Percentiles rank a stretch among this genome's conserved stretches.
Evolutionary conservation across 164 flowering plant genomes (phyloP).

Genomic region (Vitis rotundifolia): DNA sequence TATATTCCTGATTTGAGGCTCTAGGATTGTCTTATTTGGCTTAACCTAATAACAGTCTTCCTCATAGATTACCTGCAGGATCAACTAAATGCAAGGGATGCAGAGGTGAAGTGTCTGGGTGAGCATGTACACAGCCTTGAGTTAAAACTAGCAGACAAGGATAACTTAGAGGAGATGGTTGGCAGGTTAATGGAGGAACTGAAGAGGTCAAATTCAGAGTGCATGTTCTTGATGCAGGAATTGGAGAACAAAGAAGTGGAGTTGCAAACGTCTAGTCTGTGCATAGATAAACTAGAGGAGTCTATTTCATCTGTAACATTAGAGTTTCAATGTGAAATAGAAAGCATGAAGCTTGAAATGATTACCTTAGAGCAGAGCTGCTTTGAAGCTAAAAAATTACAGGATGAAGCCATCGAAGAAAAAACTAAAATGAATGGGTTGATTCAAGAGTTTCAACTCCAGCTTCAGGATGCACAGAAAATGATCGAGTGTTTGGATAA

Average conservation of each 20-base stretch:
- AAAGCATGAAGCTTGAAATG: slow-evolving; percentile 76
- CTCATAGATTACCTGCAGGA: slow-evolving; percentile 73
- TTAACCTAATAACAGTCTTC: slow-evolving; percentile 10
- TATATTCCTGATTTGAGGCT: neutral
- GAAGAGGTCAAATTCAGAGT: slow-evolving; percentile 42
- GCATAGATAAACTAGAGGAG: slow-evolving; percentile 61
- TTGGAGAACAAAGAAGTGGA: slow-evolving; percentile 55
- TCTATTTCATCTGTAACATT: slow-evolving; percentile 53
- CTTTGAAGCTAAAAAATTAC: slow-evolving; percentile 48
- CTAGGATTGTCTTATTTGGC: neutral
- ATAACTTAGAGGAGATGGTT: slow-evolving; percentile 40
- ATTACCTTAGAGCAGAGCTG: slow-evolving; percentile 51
- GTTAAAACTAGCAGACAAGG: slow-evolving; percentile 46
- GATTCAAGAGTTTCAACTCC: slow-evolving; percentile 38
- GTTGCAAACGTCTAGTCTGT: slow-evolving; percentile 37
- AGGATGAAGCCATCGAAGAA: slow-evolving; percentile 53
- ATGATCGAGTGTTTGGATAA: slow-evolving; percentile 37
- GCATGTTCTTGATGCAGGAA: slow-evolving; percentile 40
- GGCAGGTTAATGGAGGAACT: slow-evolving; percentile 47
- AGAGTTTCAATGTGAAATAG: slow-evolving; percentile 85
- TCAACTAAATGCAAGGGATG: slow-evolving; percentile 61
- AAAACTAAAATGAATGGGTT: slow-evolving; percentile 36
- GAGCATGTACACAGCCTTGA: slow-evolving; percentile 64
- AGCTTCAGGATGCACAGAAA: slow-evolving; percentile 38
- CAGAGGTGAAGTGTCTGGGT: slow-evolving; percentile 43